A percentile compares a stretch with the other conserved stretches of the same genome.
Conservation (phyloP, 2,329 filamentous ascomycete genomes). For the Fusarium hostae region DNA sequence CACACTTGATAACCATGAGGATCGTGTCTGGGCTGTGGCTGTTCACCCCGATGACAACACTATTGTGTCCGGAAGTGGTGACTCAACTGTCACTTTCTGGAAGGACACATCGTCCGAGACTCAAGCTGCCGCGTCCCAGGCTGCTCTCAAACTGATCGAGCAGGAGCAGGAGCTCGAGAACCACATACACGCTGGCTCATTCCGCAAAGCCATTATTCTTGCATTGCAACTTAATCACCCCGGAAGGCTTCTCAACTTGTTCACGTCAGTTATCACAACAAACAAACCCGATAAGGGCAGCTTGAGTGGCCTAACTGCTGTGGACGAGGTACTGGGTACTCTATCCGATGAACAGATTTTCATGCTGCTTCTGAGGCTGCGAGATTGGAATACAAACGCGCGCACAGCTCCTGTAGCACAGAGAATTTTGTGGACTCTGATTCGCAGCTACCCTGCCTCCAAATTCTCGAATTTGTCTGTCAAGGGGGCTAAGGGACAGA, state of each 20-base stretch:
- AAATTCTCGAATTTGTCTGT: conserved; percentile 78
- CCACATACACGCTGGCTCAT: conserved; percentile 87
- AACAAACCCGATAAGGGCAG: conserved; percentile 70
- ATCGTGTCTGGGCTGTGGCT: conserved; percentile 91
- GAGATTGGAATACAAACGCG: conserved; percentile 98
- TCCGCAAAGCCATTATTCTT: conserved; percentile 91
- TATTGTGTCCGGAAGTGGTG: conserved; percentile 89
- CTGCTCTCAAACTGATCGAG: conserved; percentile 83
- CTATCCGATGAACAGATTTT: conserved; percentile 89
- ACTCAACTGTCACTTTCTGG: conserved; percentile 96
- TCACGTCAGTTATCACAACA: conserved; percentile 80
- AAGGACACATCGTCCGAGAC: conserved; percentile 88
- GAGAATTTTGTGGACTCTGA: conserved; percentile 80
- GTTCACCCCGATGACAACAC: conserved; percentile 75
- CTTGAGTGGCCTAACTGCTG: conserved; percentile 72
- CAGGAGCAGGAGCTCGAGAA: conserved; percentile 96
- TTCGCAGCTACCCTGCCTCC: conserved; percentile 82
- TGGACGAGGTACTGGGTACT: conserved; percentile 84
- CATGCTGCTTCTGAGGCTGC: conserved; percentile 79
- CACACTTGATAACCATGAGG: conserved; percentile 96
- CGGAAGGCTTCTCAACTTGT: conserved; percentile 83
- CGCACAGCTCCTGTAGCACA: conserved; percentile 87
- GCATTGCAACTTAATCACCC: conserved; percentile 96
- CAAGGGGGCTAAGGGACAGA: conserved; percentile 66
- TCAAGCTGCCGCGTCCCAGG: conserved; percentile 76